Base-by-base conservation (phyloP, 2,329 filamentous ascomycete species). In the Penicillium fuscoglaucum region DNA sequence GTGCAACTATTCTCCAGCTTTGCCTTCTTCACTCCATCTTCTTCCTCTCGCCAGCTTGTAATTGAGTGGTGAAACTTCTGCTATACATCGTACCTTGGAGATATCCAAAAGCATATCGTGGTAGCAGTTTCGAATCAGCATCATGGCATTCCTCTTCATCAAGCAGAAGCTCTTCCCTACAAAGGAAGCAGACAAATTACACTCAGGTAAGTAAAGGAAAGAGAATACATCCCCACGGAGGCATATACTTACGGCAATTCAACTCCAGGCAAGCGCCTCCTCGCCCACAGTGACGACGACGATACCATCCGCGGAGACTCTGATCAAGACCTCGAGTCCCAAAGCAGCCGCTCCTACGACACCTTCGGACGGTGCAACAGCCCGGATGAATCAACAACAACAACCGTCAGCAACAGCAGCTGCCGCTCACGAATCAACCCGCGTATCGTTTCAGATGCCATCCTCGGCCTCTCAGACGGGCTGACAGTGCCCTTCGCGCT, bases 401-500 rank as follows among this genome's bases (percentile, higher is more conserved):
- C 56, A 1, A 47, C 31, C n/a, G 55, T n/a, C 24, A 67, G 65
- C 48, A 62, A 54, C 55, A 66, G 59, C 56, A 69, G 65, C 26
- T 54, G 67, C 2, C 71, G 75, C 17, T 66, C 68, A 15, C 72
- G 74, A 29, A 69, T 78, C 57, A 75, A 77, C 61, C 73, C 77
- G 7, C 74, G 79, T 21, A 76, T 80, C 46, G 73, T 83, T 45
- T 80, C 80, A 4, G 80, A 90, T 73, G 81, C 87, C 59, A 91
- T 90, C 61, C 86, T 92, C 60, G 90, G 90, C 37, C 86, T 92
- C 65, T 87, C 89, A 1, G 90, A 93, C 70, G 90, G 90, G 4
- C 79, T 93, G 61, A 93, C 90, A 0, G 90, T 93, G 0, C 90
- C 90, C 1, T 93, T 93, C 63, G 90, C 90, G 10, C 77, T 93